Evolutionary conservation across 805 yeast species (phyloP).

Genomic region (Teunomyces aglyptinius): DNA sequence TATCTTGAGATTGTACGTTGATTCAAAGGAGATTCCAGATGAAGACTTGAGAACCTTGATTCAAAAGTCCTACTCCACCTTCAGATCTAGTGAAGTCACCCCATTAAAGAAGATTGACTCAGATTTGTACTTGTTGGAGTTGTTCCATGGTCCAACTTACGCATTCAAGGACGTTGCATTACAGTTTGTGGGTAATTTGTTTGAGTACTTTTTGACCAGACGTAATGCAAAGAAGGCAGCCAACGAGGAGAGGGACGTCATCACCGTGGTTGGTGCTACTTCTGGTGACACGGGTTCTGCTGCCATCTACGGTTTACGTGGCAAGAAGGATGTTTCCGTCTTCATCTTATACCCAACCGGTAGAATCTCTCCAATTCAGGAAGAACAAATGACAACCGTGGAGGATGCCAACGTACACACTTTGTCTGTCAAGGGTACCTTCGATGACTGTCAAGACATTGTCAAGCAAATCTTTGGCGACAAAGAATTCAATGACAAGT

Average conservation of each 20-base stretch:
- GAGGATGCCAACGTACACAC: slow-evolving; percentile 92
- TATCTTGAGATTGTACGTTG: slow-evolving; percentile 77
- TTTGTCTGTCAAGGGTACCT: slow-evolving; percentile 90
- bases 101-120: slow-evolving; percentile 70
- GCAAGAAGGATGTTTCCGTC: slow-evolving; percentile 96
- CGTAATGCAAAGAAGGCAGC: slow-evolving; percentile 54
- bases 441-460: slow-evolving; percentile 97
- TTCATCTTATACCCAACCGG: slow-evolving; percentile 97
- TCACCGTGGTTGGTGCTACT: slow-evolving; percentile 98
- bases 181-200: slow-evolving; percentile 95
- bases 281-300: slow-evolving; percentile 99
- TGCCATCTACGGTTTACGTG: slow-evolving; percentile 95
- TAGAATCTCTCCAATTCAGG: slow-evolving; percentile 96
- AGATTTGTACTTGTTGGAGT: slow-evolving; percentile 72
- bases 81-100: slow-evolving; percentile 84
- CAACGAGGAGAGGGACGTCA: slow-evolving; percentile 62
- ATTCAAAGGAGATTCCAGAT: slow-evolving; percentile 68
- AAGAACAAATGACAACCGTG: slow-evolving; percentile 97
- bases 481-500: slow-evolving; percentile 76
- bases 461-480: slow-evolving; percentile 94
- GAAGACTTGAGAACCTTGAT: slow-evolving; percentile 64
- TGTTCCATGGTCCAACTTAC: slow-evolving; percentile 98
- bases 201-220: slow-evolving; percentile 85
- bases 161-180: slow-evolving; percentile 99
- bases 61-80: slow-evolving; percentile 78